Base-by-base conservation (phyloP, 2,329 filamentous ascomycete species). In the Neoarthrinium moseri region DNA sequence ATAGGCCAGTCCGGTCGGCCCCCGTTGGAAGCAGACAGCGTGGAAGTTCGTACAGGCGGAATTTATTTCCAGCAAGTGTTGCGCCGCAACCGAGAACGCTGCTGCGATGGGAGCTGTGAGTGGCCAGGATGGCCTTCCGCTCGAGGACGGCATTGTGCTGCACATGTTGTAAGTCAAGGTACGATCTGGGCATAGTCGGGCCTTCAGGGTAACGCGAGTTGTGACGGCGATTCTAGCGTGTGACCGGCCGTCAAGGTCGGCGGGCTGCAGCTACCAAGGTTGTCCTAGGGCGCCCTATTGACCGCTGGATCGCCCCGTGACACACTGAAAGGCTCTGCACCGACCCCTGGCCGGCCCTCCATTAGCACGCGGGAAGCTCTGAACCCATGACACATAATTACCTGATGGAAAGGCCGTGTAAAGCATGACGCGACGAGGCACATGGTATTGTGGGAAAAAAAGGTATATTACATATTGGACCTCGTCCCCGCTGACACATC, bases 301-400 rank as follows among this genome's bases (percentile, higher is more conserved):
- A 44, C 41, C 41, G 41, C 41, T 37, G 41, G 32, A 44, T 20
- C 30, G 18, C 41, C 30, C 18, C 22, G 27, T 33, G 15, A 33
- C 26, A 23, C 12, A 21, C 29, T 24, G 18, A 29, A 13, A 33
- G 29, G 39, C 39, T 42, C 27, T 42, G 39, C 13, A 15, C 29
- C 27, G 17, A 33, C 39, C 39, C 39, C 39, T 43, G 29, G 39
- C 26, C 39, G 21, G 39, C 15, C 26, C 29, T 26, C 26, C 21
- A 24, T 18, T 40, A 40, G 37, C 37, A 40, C 21, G n/a, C 37
- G 24, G 17, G 23, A 26, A 40, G 13, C 37, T 40, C 30, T 24
- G 41, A 44, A 18, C 41, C 44, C 51, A 54, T 56, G 53, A 54
- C 52, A 54, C 53, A 56, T 56, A 47, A 52, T 54, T 56, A 55